Conservation (phyloP, 140 eudicot genomes). For the Senecio squalidus region DNA sequence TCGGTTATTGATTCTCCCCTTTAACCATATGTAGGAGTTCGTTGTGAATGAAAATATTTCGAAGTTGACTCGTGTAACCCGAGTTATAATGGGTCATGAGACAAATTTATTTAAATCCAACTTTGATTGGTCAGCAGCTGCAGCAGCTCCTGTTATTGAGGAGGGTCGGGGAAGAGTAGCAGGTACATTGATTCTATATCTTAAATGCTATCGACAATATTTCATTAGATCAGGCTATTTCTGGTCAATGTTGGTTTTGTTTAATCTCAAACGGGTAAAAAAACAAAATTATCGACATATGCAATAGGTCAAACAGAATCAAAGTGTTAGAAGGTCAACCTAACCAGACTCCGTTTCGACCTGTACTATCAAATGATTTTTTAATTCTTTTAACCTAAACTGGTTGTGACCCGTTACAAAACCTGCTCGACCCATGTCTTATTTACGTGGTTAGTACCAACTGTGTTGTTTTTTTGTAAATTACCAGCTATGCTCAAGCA, state of each 20-base stretch:
- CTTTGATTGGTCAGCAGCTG: slow-evolving; percentile 82
- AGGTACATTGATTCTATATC: slow-evolving; percentile 36
- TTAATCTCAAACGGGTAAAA: not conserved
- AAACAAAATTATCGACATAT: not conserved
- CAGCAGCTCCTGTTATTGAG: slow-evolving; percentile 70
- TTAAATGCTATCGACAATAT: not conserved
- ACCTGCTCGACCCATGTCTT: slow-evolving; percentile 12
- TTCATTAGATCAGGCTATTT: slow-evolving; percentile 2
- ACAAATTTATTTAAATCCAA: slow-evolving; percentile 78
- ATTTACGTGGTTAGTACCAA: slow-evolving; percentile 1
- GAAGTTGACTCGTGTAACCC: slow-evolving; percentile 60
- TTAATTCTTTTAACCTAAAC: not conserved
- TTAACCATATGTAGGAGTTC: slow-evolving; percentile 49
- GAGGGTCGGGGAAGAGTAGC: slow-evolving; percentile 98
- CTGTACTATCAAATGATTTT: not conserved
- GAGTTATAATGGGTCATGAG: slow-evolving; percentile 86
- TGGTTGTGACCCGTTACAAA: not conserved
- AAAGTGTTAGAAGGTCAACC: not conserved
- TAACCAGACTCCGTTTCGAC: not conserved
- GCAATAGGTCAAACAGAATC: not conserved
- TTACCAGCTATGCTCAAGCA: slow-evolving; percentile 86
- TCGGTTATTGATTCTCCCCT: slow-evolving; percentile 10
- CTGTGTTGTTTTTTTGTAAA: slow-evolving; percentile 13
- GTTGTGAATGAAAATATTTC: slow-evolving; percentile 64
- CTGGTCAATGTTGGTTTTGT: not conserved